Conservation (phyloP, 2,329 filamentous ascomycete species). For the Cordyceps cicadae region DNA sequence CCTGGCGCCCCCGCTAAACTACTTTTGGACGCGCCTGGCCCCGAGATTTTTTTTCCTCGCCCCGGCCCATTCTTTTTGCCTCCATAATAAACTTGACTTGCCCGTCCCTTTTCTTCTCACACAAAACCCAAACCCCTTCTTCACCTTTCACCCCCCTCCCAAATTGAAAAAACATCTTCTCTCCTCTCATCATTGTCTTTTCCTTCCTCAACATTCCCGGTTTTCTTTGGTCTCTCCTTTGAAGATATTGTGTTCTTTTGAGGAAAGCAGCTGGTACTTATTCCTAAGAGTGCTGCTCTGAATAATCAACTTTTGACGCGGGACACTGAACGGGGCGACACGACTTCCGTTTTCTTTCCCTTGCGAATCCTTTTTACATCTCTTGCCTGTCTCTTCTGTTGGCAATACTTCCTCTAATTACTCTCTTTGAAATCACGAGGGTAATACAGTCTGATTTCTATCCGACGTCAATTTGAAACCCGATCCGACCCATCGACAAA, state of each 20-base stretch:
- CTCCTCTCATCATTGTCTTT: slow-evolving; percentile 23
- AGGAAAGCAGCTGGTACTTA: slow-evolving; percentile 28
- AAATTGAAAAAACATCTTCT: not conserved
- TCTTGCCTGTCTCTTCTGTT: slow-evolving; percentile 11
- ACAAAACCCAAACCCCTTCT: slow-evolving; percentile 24
- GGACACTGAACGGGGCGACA: slow-evolving; percentile 25
- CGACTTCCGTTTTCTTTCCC: slow-evolving; percentile 23
- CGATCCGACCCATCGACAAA: slow-evolving; percentile 12
- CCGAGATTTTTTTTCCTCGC: slow-evolving; percentile 9
- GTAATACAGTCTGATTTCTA: slow-evolving; percentile 16
- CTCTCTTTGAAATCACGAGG: slow-evolving; percentile 24
- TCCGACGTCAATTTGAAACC: slow-evolving; percentile 5
- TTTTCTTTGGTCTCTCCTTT: slow-evolving; percentile 39
- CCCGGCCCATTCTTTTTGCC: slow-evolving; percentile 22
- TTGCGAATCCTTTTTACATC: slow-evolving; percentile 6
- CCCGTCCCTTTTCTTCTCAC: slow-evolving; percentile 15
- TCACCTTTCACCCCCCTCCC: not conserved
- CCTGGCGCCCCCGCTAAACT: slow-evolving; percentile 9
- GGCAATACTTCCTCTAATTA: slow-evolving; percentile 21
- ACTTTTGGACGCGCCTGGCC: slow-evolving; percentile 7
- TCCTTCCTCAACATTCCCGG: slow-evolving; percentile 21
- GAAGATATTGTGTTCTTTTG: slow-evolving; percentile 37
- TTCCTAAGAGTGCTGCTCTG: slow-evolving; percentile 20
- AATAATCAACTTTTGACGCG: slow-evolving; percentile 21
- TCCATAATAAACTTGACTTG: slow-evolving; percentile 11